These are phyloP conservation scores for Ogataea salicorniae DNA, from an alignment of 805 yeast species.

Conservation along the genomic window DNA sequence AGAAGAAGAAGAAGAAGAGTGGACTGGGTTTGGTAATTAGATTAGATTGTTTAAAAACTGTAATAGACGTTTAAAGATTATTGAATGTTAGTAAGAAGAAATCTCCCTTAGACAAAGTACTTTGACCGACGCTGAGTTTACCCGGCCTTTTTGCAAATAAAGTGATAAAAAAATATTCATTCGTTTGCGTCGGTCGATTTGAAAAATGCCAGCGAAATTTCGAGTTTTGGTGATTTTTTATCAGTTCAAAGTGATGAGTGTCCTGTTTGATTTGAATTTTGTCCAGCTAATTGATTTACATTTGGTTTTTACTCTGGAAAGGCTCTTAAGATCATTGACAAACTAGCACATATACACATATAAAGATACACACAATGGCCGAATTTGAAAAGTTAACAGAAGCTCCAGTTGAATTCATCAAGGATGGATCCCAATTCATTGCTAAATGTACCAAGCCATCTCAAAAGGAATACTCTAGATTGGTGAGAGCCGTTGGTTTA, in stretches of 20 bases:
- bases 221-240: background rate
- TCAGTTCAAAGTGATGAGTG: no score
- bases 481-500: constrained; percentile 92
- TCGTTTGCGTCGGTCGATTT: background rate
- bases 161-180: no score
- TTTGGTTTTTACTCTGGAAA: no score
- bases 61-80: background rate
- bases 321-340: no score
- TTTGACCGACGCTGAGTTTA: background rate
- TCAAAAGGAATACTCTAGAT: constrained; percentile 79
- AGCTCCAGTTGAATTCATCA: constrained; percentile 85
- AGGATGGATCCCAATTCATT: constrained; percentile 85
- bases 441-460: constrained; percentile 92
- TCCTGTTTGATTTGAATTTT: no score
- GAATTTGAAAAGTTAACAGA: constrained; percentile 70
- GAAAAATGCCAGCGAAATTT: background rate
- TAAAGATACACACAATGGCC: constrained; percentile 21
- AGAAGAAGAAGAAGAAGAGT: constrained; percentile 20
- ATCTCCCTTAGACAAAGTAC: no score
- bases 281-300: no score
- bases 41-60: background rate
- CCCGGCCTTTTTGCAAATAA: background rate
- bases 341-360: background rate
- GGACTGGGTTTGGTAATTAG: constrained; percentile 28
- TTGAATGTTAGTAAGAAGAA: background rate